Conservation (phyloP, 352 stramenopile species). For the Saprolegnia parasitica region DNA sequence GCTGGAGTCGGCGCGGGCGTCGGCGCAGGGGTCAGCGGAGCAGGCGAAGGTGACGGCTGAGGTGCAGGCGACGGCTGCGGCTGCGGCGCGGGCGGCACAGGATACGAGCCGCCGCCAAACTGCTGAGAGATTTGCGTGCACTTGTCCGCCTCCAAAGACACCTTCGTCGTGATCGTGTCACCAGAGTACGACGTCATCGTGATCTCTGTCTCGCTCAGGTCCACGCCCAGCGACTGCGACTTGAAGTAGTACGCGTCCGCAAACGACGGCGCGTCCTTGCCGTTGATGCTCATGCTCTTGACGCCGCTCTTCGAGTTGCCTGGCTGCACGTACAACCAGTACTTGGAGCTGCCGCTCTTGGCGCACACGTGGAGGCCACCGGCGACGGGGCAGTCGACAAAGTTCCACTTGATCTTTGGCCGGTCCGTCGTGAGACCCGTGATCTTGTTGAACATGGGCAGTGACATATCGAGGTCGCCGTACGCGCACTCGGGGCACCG, state of each 20-base stretch:
- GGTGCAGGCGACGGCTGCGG: constrained; percentile 12
- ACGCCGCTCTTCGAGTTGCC: constrained; percentile 35
- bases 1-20: constrained; percentile 23
- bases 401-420: constrained; percentile 33
- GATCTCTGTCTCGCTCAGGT: constrained; percentile 33
- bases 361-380: constrained; percentile 32
- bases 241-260: constrained; percentile 33
- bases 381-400: constrained; percentile 34
- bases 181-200: constrained; percentile 37
- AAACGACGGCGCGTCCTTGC: not conserved
- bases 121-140: constrained; percentile 38
- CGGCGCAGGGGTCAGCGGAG: no score
- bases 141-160: constrained; percentile 33
- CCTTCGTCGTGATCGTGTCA: constrained; percentile 34
- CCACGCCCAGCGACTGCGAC: constrained; percentile 16
- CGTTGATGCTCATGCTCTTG: constrained; percentile 30
- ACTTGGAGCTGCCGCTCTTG: constrained; percentile 30
- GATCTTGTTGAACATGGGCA: constrained; percentile 33
- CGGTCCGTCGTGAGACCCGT: constrained; percentile 30
- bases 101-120: constrained; percentile 30
- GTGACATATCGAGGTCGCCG: constrained; percentile 36
- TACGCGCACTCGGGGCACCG: constrained; percentile 31
- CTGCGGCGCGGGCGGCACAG: constrained; percentile 22
- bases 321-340: constrained; percentile 36
- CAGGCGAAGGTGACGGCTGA: no score